Conservation (phyloP, 2,329 filamentous ascomycete genomes). For the Cercospora beticola region DNA sequence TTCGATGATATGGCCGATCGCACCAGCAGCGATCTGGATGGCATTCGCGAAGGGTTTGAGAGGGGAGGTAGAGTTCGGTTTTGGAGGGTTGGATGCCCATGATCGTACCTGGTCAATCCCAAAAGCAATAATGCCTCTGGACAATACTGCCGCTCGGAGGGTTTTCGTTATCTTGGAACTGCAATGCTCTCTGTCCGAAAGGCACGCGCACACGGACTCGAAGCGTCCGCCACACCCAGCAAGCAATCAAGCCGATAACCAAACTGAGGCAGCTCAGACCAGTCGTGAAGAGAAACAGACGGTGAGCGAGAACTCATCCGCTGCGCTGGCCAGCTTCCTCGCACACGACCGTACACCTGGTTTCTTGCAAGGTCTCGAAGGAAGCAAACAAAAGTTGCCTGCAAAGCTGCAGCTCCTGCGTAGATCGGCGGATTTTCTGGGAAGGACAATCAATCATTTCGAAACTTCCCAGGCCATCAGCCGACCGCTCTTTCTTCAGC, state of each 20-base stretch:
- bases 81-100: slow-evolving; percentile 33
- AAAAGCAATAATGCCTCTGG: no score
- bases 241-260: not conserved
- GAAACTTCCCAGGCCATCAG: not conserved
- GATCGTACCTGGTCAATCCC: not conserved
- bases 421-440: not conserved
- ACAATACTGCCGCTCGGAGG: no score
- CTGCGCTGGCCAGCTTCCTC: not conserved
- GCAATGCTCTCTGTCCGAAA: no score
- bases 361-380: not conserved
- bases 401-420: not conserved
- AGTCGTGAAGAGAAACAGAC: not conserved
- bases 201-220: not conserved
- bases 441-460: not conserved
- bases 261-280: no score
- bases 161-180: no score
- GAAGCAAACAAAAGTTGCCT: not conserved
- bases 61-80: slow-evolving; percentile 30
- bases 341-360: not conserved
- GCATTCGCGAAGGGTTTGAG: slow-evolving; percentile 30
- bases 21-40: slow-evolving; percentile 27
- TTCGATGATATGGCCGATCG: slow-evolving; percentile 22
- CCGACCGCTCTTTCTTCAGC: not conserved
- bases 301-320: not conserved
- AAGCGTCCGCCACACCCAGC: no score